Evolutionary conservation across 805 yeast genomes (phyloP), one percentile per base, ranked within the genome.

Genomic region (Candida gorgasii): DNA sequence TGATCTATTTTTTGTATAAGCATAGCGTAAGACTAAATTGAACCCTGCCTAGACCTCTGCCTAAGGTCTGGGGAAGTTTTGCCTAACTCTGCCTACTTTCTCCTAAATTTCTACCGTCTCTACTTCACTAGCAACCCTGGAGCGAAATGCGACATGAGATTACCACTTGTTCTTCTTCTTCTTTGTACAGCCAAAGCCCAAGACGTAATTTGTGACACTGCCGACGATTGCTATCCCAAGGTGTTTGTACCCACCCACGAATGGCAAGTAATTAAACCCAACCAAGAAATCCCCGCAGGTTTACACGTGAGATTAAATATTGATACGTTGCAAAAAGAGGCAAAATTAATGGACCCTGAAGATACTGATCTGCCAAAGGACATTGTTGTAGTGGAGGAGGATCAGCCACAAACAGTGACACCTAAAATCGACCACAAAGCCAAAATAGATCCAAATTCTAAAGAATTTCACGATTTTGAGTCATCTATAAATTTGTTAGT

Each of bases 251-350:
- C 97, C 1, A 62, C 81, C 0, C 47, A 57, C 1, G 78, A 84
- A 49, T 90, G 96, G 95, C 80, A 82, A 63, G 56, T 57, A 1
- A 76, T 90, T 4, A 71, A 65, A 50, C 82, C 77, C 36, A 89
- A 82, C n/a, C 96, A 88, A 54, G 72, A 76, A 6, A 72, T 90
- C 3, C 96, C 97, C 0, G 78, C 77, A 5, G 98, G 97, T 0
- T 62, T 86, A 24, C 90, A 86, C 59, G 79, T 89, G 9, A 72
- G 87, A 49, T 53, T 90, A 51, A 83, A 88, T 58, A 63, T 89
- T 44, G 87, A 83, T n/a, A 81, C 89, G 0, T 82, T 84, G 14
- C 61, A 65, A 19, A 79, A 75, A 52, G 86, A 84, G 59, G 97
- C 96, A 1, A 85, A 80, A 50, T 46, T 84, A 4, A 51, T 79